Conservation (phyloP, 2,329 filamentous ascomycete species). For the Blumeriella jaapii region DNA sequence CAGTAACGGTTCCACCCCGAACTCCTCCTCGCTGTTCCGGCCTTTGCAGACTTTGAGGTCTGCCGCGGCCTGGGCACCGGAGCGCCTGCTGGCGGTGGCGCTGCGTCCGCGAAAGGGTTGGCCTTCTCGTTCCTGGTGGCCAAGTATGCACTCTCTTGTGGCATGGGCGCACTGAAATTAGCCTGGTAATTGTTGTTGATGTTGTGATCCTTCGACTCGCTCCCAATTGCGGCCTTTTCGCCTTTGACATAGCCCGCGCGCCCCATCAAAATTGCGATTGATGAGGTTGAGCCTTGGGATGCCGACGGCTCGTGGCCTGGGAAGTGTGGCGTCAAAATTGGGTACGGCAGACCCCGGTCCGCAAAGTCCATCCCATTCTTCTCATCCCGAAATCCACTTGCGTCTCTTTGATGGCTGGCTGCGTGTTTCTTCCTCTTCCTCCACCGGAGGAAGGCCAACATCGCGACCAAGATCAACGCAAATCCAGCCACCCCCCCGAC, state of each 20-base stretch:
- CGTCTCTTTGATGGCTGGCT: conserved; percentile 33
- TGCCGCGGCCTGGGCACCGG: conserved; percentile 16
- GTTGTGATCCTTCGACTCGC: conserved; percentile 44
- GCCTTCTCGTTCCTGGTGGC: conserved; percentile 24
- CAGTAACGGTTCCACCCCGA: conserved; percentile 72
- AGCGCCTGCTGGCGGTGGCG: conserved; percentile 3
- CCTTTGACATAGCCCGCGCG: conserved; percentile 38
- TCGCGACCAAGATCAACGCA: conserved; percentile 34
- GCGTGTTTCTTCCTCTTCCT: conserved; percentile 45
- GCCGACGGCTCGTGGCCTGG: conserved; percentile 39
- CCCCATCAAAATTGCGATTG: conserved; percentile 55
- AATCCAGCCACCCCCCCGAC: conserved; percentile 72
- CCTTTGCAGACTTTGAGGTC: conserved; percentile 13
- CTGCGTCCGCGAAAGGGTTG: conserved; percentile 27
- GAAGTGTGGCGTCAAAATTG: conserved; percentile 27
- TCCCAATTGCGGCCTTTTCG: conserved; percentile 41
- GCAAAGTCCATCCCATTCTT: conserved; percentile 42
- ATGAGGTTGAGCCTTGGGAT: conserved; percentile 48
- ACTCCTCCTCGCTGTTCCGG: conserved; percentile 38
- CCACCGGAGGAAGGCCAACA: conserved; percentile 58
- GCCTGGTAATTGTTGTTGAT: conserved; percentile 49
- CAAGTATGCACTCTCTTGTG: conserved; percentile 29
- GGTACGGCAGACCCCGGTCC: conserved; percentile 31
- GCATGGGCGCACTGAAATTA: conserved; percentile 48
- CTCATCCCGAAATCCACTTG: conserved; percentile 40